Evolutionary conservation across 1,284 basidiomycete species (phyloP), one percentile per base, ranked within the genome.

Genomic region (Pascua sp.): DNA sequence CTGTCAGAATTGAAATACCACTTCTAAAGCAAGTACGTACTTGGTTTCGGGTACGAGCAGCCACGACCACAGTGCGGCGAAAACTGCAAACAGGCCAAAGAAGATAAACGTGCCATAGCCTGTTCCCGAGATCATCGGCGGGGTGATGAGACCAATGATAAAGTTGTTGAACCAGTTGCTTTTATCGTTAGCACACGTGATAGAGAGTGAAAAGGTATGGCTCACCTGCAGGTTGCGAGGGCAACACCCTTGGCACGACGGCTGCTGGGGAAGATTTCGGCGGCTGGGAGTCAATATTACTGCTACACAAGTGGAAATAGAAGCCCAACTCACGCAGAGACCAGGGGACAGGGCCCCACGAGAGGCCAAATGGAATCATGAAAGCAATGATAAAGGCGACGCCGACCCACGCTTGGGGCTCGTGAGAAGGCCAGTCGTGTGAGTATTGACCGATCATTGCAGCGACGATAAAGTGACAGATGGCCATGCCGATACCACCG

Each of bases 91-190:
- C 11, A 42, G 41, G 16, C 53, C 67, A 41, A 69, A 69, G 60
- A 71, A 69, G 47, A 67, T 41, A 49, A 68, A 69, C 1, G 67
- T 58, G n/a, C 69, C 69, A 54, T 60, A 67, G 0, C 54, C 52
- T 32, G 59, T 61, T 12, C 56, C 53, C 15, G 57, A 12, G 15
- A 71, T 42, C 56, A 71, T 55, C 0, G 63, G 62, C 4, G 69
- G 69, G 2, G 67, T 67, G 54, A 69, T 64, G 11, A 68, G 59
- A 38, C 69, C 67, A 70, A 97, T 92, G 61, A 96, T 96, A 91
- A 78, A 96, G 72, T 91, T 98, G 78, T 32, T 32, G 24, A 16
- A 44, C 49, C 49, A 51, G 42, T 51, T 59, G 40, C 24, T 32
- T 32, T 32, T 32, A 7, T 32, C 24, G 24, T 32, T 32, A 32